Conservation (phyloP, 768 basidiomycete genomes). For the Kwoniella newhampshirensis region DNA sequence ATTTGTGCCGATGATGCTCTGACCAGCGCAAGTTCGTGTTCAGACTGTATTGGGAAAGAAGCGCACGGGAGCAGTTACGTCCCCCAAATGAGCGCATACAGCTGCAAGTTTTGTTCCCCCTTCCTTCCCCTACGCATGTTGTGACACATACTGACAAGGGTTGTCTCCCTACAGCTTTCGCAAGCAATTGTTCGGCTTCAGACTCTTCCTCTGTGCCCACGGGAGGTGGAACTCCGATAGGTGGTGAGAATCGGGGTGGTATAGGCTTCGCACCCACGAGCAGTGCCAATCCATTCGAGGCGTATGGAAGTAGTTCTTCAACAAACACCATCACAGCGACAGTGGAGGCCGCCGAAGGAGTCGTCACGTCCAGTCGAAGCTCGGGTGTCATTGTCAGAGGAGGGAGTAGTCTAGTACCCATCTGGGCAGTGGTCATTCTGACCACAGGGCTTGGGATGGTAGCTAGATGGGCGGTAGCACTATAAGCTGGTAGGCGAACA, state of each 20-base stretch:
- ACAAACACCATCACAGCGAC: neutral
- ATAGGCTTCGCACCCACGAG: neutral
- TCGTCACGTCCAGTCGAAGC: neutral
- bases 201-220: too few relatives aligned
- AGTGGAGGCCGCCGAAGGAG: neutral
- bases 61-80: neutral
- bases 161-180: neutral
- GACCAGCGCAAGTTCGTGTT: conserved; percentile 5
- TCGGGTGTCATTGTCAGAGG: too few relatives aligned
- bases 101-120: neutral
- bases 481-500: too few relatives aligned
- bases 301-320: neutral
- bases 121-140: too few relatives aligned
- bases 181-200: neutral
- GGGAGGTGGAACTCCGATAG: neutral
- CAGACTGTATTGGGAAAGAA: conserved; percentile 10
- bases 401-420: too few relatives aligned
- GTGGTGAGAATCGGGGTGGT: conserved; percentile 2
- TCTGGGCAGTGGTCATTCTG: too few relatives aligned
- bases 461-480: too few relatives aligned
- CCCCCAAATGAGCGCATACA: conserved; percentile 3
- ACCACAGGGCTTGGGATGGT: too few relatives aligned
- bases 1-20: conserved; percentile 16
- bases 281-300: conserved; percentile 2
- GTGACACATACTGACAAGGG: too few relatives aligned